phyloP scores from a whole-genome alignment of 2,329 filamentous ascomycete species.

The Gnomoniopsis sp. region DNA sequence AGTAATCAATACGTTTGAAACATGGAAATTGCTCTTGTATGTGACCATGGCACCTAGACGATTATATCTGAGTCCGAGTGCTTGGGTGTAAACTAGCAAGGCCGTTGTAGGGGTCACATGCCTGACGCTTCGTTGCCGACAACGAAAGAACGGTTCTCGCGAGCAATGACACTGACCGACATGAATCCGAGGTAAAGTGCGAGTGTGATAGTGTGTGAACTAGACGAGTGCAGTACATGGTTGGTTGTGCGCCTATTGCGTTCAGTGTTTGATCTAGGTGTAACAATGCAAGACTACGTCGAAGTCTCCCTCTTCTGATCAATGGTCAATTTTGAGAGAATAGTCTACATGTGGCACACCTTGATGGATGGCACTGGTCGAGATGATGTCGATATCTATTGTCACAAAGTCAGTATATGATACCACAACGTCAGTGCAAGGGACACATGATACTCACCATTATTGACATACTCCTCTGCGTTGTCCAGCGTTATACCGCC shows the following conservation, averaged over 20 bases:
- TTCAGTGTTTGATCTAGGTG: not conserved
- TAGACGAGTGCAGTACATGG: no score
- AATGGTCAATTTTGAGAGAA: conserved; percentile 78
- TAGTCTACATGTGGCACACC: conserved; percentile 93
- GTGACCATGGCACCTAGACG: not conserved
- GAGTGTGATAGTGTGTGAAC: no score
- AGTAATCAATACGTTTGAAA: not conserved
- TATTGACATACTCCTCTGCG: conserved; percentile 74
- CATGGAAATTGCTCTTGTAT: not conserved
- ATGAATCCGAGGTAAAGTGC: no score
- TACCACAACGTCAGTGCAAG: not conserved
- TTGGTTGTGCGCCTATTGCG: not conserved
- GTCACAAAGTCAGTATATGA: conserved; percentile 19
- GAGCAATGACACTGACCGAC: no score
- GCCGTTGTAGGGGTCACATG: not conserved
- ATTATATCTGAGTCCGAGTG: not conserved
- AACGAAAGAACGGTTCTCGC: no score
- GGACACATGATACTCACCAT: conserved; percentile 46
- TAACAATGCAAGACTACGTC: not conserved
- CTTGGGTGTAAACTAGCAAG: no score
- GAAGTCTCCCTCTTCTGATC: conserved; percentile 1
- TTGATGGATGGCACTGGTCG: conserved; percentile 95
- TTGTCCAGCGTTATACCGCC: conserved; percentile 86
- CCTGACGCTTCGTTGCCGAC: no score
- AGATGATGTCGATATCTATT: conserved; percentile 87